Evolutionary conservation across 805 yeast species (phyloP).

Genomic region (Myxozyma kluyveri): DNA sequence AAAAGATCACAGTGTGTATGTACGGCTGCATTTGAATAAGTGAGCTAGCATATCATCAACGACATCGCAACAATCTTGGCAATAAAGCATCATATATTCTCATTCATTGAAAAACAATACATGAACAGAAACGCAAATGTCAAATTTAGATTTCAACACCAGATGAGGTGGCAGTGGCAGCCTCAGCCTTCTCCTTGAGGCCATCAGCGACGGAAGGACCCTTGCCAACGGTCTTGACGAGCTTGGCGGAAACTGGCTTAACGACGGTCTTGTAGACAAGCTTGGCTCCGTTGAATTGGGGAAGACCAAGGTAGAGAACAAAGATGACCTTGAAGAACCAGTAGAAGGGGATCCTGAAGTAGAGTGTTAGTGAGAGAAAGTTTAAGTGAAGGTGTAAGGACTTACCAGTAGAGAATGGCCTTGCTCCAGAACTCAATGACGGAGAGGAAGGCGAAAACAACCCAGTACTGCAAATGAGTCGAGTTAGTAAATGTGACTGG

Average conservation of each 20-base stretch:
- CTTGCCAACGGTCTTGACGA: constrained; percentile 7
- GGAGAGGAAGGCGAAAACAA: constrained; percentile 88
- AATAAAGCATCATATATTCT: too few species aligned
- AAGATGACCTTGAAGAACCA: constrained; percentile 88
- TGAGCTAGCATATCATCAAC: too few species aligned
- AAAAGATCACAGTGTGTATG: too few species aligned
- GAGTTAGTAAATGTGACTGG: background rate
- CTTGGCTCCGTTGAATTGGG: constrained; percentile 83
- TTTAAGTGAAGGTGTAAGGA: background rate
- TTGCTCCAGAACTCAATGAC: constrained; percentile 95
- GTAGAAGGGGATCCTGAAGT: constrained; percentile 71
- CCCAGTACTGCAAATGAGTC: constrained; percentile 64
- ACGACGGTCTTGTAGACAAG: constrained; percentile 62
- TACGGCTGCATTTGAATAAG: too few species aligned
- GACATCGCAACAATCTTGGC: too few species aligned
- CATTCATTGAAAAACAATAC: too few species aligned
- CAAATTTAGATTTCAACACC: constrained; percentile 24
- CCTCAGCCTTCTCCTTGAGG: constrained; percentile 37
- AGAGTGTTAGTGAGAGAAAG: background rate
- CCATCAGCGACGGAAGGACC: constrained; percentile 25
- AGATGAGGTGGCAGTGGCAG: constrained; percentile 32
- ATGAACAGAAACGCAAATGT: too few species aligned
- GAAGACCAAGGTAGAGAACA: constrained; percentile 83
- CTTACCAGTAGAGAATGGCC: constrained; percentile 79
- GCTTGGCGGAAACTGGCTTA: constrained; percentile 32